Percentiles rank a stretch among this genome's conserved stretches.
Conservation (phyloP, 2,329 filamentous ascomycete species). For the Teratosphaeria viscida region DNA sequence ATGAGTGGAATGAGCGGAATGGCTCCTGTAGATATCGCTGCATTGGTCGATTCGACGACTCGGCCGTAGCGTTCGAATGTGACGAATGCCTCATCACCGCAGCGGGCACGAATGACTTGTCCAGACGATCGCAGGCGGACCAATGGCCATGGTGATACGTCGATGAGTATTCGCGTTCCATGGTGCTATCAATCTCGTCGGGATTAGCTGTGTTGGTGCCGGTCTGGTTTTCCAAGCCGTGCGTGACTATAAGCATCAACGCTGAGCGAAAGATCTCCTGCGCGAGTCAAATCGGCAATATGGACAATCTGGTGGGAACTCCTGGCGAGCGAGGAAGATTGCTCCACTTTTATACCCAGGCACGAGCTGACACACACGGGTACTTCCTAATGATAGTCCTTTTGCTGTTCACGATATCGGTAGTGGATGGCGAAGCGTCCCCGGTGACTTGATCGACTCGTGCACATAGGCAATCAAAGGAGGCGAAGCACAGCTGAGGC, state of each 20-base stretch:
- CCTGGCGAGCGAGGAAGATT: background rate
- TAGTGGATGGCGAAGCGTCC: background rate
- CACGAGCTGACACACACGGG: background rate
- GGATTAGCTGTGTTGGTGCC: background rate
- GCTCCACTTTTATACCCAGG: background rate
- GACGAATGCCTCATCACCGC: background rate
- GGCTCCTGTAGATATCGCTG: constrained; percentile 3
- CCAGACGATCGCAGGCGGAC: background rate
- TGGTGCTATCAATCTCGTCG: background rate
- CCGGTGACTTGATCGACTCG: background rate
- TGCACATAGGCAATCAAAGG: background rate
- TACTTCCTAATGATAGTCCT: background rate
- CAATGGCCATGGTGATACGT: background rate
- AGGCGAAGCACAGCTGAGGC: background rate
- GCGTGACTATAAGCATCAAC: background rate
- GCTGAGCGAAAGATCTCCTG: background rate
- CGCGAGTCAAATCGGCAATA: no score
- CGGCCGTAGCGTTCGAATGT: background rate
- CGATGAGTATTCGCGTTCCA: background rate
- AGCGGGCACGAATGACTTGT: background rate
- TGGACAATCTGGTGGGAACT: background rate
- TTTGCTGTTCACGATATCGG: background rate
- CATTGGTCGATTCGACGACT: background rate
- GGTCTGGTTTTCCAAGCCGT: background rate
- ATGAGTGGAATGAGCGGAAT: background rate